Conservation (phyloP, 2,329 filamentous ascomycete species). For the Fusarium sp. region DNA sequence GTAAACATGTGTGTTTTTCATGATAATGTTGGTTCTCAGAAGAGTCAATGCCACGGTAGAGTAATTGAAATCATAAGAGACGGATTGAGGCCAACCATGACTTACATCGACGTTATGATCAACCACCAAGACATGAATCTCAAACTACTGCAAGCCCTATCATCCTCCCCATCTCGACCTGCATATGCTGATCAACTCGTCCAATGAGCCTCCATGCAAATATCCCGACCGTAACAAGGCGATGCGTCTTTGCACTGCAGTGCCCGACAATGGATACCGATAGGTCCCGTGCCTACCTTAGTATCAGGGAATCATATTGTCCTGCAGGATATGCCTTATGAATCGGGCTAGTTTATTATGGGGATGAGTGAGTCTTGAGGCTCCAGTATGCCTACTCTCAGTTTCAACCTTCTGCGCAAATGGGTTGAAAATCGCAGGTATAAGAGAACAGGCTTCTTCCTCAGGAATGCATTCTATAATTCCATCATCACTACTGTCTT, state of each 20-base stretch:
- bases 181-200: not conserved
- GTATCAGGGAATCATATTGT: constrained; percentile 6
- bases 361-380: constrained; percentile 9
- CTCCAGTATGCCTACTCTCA: constrained; percentile 25
- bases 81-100: not conserved
- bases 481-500: constrained; percentile 15
- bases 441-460: constrained; percentile 33
- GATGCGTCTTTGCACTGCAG: constrained; percentile 12
- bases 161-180: constrained; percentile 1
- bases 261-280: constrained; percentile 11
- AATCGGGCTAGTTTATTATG: constrained; percentile 18
- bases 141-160: constrained; percentile 9
- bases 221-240: constrained; percentile 20
- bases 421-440: constrained; percentile 26
- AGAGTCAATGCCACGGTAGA: not conserved
- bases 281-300: constrained; percentile 32
- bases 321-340: constrained; percentile 35
- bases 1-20: not conserved
- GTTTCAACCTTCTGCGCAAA: constrained; percentile 26
- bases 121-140: constrained; percentile 8
- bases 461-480: constrained; percentile 14
- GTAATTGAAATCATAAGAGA: not conserved
- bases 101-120: not conserved
- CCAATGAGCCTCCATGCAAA: constrained; percentile 6
- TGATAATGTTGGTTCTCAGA: not conserved